phyloP scores from a whole-genome alignment of 2,329 filamentous ascomycete species.

The Paradendryphiella salina region DNA sequence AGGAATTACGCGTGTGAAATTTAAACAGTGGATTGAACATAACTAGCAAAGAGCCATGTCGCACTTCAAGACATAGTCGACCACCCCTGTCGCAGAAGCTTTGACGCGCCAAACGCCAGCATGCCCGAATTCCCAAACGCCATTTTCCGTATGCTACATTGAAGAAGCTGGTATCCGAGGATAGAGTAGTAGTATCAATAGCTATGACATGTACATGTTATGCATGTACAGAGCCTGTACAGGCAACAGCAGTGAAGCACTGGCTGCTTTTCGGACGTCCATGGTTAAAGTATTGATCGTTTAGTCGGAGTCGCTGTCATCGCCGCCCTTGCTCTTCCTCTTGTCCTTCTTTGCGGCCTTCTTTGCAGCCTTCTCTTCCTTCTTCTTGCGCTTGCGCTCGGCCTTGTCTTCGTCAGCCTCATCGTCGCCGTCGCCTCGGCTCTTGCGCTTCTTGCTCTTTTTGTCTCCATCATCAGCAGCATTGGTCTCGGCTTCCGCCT shows the following conservation, averaged over 20 bases:
- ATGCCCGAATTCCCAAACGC: conserved; percentile 39
- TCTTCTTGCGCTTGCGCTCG: conserved; percentile 68
- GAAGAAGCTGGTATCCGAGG: conserved; percentile 36
- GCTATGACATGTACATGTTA: conserved; percentile 29
- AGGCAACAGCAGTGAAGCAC: conserved; percentile 15
- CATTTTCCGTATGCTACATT: conserved; percentile 44
- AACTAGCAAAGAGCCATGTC: conserved; percentile 24
- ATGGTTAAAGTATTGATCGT: conserved; percentile 18
- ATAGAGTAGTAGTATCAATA: conserved; percentile 27
- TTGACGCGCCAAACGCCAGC: conserved; percentile 41
- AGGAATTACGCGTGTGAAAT: background rate
- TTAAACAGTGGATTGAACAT: conserved; percentile 27
- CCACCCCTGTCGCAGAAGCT: conserved; percentile 34
- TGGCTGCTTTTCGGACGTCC: conserved; percentile 23
- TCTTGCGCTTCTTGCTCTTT: conserved; percentile 53
- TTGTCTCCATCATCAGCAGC: conserved; percentile 12
- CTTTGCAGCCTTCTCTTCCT: conserved; percentile 62
- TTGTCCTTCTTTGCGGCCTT: conserved; percentile 42
- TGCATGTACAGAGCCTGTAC: conserved; percentile 21
- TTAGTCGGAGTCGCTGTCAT: conserved; percentile 42
- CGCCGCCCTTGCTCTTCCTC: conserved; percentile 37
- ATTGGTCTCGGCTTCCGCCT: conserved; percentile 41
- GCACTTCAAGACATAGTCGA: conserved; percentile 28
- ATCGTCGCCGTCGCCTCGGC: conserved; percentile 53
- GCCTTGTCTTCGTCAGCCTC: conserved; percentile 53